Conservation (phyloP, 345 rosid genomes). For the Anacardium occidentale region DNA sequence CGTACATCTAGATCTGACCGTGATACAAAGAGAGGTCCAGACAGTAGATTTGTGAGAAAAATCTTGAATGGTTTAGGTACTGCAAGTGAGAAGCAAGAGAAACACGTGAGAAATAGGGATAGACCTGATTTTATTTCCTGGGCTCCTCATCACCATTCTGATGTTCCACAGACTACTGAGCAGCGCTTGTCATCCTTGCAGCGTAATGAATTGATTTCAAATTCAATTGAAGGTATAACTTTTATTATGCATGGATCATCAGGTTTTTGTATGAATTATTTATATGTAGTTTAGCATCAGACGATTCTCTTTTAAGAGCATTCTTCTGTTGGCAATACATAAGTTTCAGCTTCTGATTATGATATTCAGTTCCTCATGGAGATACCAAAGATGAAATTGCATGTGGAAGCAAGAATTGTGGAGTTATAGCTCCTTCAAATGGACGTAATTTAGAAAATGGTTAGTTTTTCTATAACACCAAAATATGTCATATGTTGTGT, state of each 20-base stretch:
- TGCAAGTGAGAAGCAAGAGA: constrained; percentile 49
- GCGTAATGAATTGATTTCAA: constrained; percentile 16
- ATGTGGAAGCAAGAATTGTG: constrained; percentile 25
- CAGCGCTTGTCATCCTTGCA: constrained; percentile 38
- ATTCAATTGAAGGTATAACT: constrained; percentile 39
- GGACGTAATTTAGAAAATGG: constrained; percentile 43
- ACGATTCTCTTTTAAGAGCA: constrained; percentile 3
- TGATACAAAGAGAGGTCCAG: constrained; percentile 32
- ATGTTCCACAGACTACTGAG: constrained; percentile 46
- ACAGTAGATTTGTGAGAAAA: constrained; percentile 46
- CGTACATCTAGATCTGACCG: constrained; percentile 20
- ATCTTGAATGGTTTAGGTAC: constrained; percentile 40
- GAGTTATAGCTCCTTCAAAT: constrained; percentile 20
- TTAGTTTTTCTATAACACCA: constrained; percentile 25
- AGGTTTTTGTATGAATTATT: neutral
- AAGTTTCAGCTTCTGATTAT: constrained; percentile 21
- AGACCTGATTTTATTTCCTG: constrained; percentile 72
- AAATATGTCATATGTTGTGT: neutral
- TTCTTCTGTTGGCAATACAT: constrained; percentile 1
- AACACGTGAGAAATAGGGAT: constrained; percentile 56
- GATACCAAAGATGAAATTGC: constrained; percentile 35
- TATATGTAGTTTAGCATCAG: neutral
- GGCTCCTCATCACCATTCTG: constrained; percentile 66
- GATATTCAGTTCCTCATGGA: constrained; percentile 34
- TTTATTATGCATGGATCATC: neutral